phyloP scores from a whole-genome alignment of 208 protist species.

The Trypanosomatidae sp. region DNA sequence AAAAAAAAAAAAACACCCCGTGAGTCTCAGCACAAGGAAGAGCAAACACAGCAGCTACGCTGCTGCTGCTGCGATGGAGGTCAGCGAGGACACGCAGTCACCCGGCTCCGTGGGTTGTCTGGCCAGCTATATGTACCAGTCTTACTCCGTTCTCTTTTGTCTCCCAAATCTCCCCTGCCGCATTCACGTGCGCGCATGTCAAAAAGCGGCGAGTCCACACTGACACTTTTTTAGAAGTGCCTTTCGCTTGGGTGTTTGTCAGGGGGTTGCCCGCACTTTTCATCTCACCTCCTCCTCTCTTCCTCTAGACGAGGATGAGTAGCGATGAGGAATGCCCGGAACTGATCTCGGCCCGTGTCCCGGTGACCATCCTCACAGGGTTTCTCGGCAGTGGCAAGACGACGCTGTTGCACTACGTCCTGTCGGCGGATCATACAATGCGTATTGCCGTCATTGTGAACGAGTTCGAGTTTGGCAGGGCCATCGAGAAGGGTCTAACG shows the following conservation, averaged over 20 bases:
- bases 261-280: neutral
- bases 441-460: slow-evolving; percentile 96
- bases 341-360: slow-evolving; percentile 76
- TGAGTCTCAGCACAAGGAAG: neutral
- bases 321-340: slow-evolving; percentile 84
- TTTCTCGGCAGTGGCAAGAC: slow-evolving; percentile 95
- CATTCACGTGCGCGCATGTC: neutral
- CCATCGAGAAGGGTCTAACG: slow-evolving; percentile 91
- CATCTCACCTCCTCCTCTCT: neutral
- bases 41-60: neutral
- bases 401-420: slow-evolving; percentile 92
- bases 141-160: neutral
- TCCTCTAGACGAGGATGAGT: slow-evolving; percentile 24
- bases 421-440: slow-evolving; percentile 84
- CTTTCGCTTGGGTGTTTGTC: neutral
- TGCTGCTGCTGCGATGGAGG: neutral
- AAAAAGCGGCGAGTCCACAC: neutral
- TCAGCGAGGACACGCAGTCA: neutral
- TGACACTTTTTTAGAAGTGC: neutral
- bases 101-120: neutral
- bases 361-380: slow-evolving; percentile 93
- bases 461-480: slow-evolving; percentile 92
- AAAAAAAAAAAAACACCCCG: neutral
- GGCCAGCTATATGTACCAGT: neutral
- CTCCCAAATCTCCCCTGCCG: neutral